A percentile compares a stretch with the other conserved stretches of the same genome.
These are phyloP conservation scores for Trypanosoma melophagium DNA, from an alignment of 208 protist genomes.

Conservation along the genomic window DNA sequence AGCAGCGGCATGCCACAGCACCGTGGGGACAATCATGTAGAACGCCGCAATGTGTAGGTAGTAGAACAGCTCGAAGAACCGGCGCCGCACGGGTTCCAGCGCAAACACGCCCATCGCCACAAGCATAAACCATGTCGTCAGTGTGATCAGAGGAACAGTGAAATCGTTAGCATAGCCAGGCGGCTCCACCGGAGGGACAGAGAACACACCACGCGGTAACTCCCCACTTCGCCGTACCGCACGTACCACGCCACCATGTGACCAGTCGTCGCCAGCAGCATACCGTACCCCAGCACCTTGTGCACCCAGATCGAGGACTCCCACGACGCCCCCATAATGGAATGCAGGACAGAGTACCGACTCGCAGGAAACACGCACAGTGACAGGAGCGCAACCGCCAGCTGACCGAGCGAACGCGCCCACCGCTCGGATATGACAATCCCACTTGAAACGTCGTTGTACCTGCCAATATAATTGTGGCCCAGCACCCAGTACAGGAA, in stretches of 20 bases:
- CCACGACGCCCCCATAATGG: slow-evolving; percentile 47
- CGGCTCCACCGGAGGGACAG: slow-evolving; percentile 11
- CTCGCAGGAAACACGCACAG: slow-evolving; percentile 56
- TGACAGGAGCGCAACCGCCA: slow-evolving; percentile 55
- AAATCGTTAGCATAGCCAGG: slow-evolving; percentile 23
- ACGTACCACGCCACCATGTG: slow-evolving; percentile 32
- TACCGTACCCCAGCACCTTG: slow-evolving; percentile 40
- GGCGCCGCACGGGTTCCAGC: slow-evolving; percentile 38
- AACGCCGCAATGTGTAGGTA: slow-evolving; percentile 53
- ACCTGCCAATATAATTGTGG: slow-evolving; percentile 54
- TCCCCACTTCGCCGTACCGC: slow-evolving; percentile 22
- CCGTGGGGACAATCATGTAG: slow-evolving; percentile 44
- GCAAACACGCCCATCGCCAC: slow-evolving; percentile 50
- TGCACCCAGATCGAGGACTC: slow-evolving; percentile 62
- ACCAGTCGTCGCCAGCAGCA: slow-evolving; percentile 18
- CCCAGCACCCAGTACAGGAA: slow-evolving; percentile 62
- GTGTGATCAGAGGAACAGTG: slow-evolving; percentile 41
- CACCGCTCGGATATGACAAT: slow-evolving; percentile 34
- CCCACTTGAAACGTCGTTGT: background rate
- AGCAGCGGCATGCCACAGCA: slow-evolving; percentile 49
- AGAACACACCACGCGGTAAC: slow-evolving; percentile 39
- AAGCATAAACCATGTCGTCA: slow-evolving; percentile 41
- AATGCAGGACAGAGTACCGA: slow-evolving; percentile 50
- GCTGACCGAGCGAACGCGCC: slow-evolving; percentile 52
- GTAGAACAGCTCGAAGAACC: slow-evolving; percentile 73